phyloP scores from a whole-genome alignment of 441 rosid species.

The Melastoma candidum region DNA sequence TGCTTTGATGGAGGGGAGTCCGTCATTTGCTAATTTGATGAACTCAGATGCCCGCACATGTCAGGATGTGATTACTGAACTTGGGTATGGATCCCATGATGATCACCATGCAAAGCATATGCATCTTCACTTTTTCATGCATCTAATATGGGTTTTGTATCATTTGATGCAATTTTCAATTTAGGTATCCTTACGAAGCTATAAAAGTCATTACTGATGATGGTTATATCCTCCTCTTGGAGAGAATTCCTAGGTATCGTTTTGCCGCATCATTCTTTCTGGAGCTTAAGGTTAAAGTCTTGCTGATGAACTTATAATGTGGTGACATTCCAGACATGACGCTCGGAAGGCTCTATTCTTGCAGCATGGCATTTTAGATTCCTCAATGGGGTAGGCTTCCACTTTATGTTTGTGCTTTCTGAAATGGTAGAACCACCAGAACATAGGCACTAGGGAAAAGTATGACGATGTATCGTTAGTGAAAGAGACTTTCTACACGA shows the following conservation, averaged over 20 bases:
- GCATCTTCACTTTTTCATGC: no score
- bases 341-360: conserved; percentile 81
- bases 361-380: conserved; percentile 90
- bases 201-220: conserved; percentile 80
- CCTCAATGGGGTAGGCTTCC: conserved; percentile 85
- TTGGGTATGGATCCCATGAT: conserved; percentile 5
- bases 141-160: no score
- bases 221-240: conserved; percentile 59
- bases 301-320: conserved; percentile 1
- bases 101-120: no score
- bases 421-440: no score
- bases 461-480: no score
- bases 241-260: conserved; percentile 41
- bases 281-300: no score
- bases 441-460: no score
- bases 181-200: conserved; percentile 94
- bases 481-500: no score
- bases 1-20: neutral
- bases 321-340: conserved; percentile 57
- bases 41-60: conserved; percentile 14
- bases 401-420: neutral
- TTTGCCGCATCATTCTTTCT: neutral
- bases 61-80: conserved; percentile 15
- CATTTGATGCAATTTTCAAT: no score
- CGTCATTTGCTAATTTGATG: conserved; percentile 1